Conservation (phyloP, 2,329 filamentous ascomycete species). For the Penicillium sp. region DNA sequence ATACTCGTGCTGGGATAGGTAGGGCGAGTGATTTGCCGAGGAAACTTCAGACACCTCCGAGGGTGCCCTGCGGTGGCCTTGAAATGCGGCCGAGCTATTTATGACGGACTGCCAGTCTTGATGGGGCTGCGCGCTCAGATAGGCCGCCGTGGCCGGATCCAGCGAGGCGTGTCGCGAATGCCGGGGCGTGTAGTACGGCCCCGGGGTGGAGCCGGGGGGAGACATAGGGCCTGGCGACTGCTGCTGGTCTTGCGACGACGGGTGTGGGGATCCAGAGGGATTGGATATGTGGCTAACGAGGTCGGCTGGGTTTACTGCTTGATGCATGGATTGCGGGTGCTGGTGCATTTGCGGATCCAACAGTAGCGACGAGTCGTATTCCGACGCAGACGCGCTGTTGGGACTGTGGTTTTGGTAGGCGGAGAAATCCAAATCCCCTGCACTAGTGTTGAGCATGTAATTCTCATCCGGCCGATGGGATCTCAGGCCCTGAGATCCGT, state of each 20-base stretch:
- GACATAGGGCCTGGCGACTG: conserved; percentile 51
- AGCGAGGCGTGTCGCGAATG: conserved; percentile 59
- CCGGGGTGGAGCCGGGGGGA: conserved; percentile 53
- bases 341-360: conserved; percentile 41
- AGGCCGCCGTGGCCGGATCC: conserved; percentile 58
- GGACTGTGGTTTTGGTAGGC: conserved; percentile 36
- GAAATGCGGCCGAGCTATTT: conserved; percentile 59
- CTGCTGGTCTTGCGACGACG: conserved; percentile 51
- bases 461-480: conserved; percentile 33
- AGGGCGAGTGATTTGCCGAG: conserved; percentile 78
- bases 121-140: conserved; percentile 48
- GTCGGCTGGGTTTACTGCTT: conserved; percentile 46
- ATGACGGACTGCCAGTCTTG: conserved; percentile 56
- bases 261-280: conserved; percentile 54
- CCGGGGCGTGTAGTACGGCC: conserved; percentile 49
- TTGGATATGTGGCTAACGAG: conserved; percentile 46
- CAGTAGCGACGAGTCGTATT: conserved; percentile 39
- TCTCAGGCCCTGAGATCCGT: conserved; percentile 25
- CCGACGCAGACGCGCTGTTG: conserved; percentile 28
- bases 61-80: conserved; percentile 74
- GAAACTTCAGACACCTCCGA: conserved; percentile 93
- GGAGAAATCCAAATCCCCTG: conserved; percentile 37
- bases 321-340: conserved; percentile 35
- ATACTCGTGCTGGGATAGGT: conserved; percentile 71
- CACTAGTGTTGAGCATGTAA: conserved; percentile 38